Conservation (phyloP, 345 rosid species). For the Clausena lansium region DNA sequence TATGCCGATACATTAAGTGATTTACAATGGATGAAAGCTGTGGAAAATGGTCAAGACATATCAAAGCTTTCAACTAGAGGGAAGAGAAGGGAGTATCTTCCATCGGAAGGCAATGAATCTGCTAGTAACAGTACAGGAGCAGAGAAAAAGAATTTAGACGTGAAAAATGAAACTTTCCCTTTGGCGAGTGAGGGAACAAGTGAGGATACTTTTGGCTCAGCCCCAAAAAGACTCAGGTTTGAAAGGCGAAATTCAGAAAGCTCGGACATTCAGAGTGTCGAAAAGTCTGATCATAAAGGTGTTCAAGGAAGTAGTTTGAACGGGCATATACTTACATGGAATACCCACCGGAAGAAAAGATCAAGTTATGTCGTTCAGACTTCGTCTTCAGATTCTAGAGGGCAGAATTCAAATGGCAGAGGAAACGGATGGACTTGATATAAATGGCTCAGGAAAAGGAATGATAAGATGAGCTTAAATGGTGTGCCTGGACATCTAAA, state of each 20-base stretch:
- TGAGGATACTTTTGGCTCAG: conserved; percentile 52
- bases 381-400: conserved; percentile 76
- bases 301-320: conserved; percentile 34
- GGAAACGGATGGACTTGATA: conserved; percentile 40
- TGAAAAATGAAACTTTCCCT: conserved; percentile 36
- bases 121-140: conserved; percentile 35
- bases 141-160: conserved; percentile 27
- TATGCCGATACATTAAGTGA: conserved; percentile 85
- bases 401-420: conserved; percentile 64
- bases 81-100: conserved; percentile 46
- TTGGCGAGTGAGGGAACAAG: conserved; percentile 65
- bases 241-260: conserved; percentile 23
- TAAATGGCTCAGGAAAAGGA: not conserved
- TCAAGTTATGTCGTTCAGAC: conserved; percentile 64
- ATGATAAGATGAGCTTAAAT: not conserved
- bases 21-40: conserved; percentile 87
- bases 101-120: conserved; percentile 34
- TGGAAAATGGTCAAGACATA: conserved; percentile 86
- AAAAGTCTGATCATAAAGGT: conserved; percentile 40
- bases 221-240: conserved; percentile 33
- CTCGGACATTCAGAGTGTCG: conserved; percentile 33
- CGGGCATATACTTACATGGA: conserved; percentile 63
- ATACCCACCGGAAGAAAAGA: conserved; percentile 79
- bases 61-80: conserved; percentile 43
- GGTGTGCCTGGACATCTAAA: not conserved